Evolutionary conservation across 176 grass and related monocot genomes (phyloP), one percentile per base, ranked within the genome.

Genomic region (Lolium perenne): DNA sequence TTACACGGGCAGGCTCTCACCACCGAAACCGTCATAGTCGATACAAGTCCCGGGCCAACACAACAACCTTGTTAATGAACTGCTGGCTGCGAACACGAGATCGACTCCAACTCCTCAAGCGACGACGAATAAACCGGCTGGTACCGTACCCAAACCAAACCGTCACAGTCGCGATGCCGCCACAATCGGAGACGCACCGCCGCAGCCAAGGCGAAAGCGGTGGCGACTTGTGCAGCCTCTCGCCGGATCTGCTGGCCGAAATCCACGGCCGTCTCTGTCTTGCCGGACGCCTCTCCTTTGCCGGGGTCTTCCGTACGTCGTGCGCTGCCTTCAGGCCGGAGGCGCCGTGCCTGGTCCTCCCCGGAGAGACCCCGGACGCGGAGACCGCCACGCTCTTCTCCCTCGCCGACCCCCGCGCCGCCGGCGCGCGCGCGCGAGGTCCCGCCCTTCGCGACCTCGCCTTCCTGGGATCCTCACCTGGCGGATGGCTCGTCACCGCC

Each of bases 341-440:
- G 51, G 50, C 14, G 35, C 53, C 81, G 1, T 83, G 81, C n/a
- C 67, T 83, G 20, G 13, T 83, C 67, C 53, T 83, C 51, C 80
- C 11, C 14, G 51, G 50, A 6, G 11, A 21, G 2, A 6, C 18
- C 18, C 0, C 4, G 41, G 4, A 12, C 11, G 0, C 4, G 41
- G 7, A 7, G 15, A 14, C 3, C n/a, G 10, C 15, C 17, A 15
- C 51, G 16, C 16, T 76, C 49, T 74, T 83, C 68, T 60, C 69
- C 54, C 38, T 61, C 54, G 15, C 68, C 2, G 38, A 32, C 22
- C 18, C 2, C 3, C 5, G 9, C 22, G 17, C 16, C 13, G 55
- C 10, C 56, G 1, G 41, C 41, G 32, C 32, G 32, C 32, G 32
- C 32, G 32, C 32, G 32, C 32, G 32, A 35, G 32, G 32, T 35